Conservation (phyloP, 306 rosid species). For the Corylus heterophylla region DNA sequence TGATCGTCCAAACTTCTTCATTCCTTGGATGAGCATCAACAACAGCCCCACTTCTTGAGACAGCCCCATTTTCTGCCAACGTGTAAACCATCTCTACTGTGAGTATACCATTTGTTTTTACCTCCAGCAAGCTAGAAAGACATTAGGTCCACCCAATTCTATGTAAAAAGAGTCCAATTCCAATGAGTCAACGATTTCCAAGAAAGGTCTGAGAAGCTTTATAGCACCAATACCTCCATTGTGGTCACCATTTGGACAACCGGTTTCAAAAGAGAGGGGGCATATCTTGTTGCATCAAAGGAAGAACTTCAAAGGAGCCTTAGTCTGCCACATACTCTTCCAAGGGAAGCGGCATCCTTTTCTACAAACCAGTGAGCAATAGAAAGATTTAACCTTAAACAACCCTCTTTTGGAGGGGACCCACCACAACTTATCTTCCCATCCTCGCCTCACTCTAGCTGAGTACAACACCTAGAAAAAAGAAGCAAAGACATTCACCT, state of each 20-base stretch:
- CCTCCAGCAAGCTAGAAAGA: conserved; percentile 94
- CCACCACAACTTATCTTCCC: no score
- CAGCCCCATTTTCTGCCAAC: conserved; percentile 90
- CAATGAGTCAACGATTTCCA: conserved; percentile 60
- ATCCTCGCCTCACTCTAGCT: no score
- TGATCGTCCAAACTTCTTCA: conserved; percentile 71
- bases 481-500: no score
- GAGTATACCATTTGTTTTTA: conserved; percentile 68
- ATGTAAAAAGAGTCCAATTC: conserved; percentile 60
- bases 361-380: no score
- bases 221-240: conserved; percentile 71
- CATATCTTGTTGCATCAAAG: conserved; percentile 83
- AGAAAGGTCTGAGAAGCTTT: conserved; percentile 82
- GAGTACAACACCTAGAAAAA: no score
- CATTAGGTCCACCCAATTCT: conserved; percentile 84
- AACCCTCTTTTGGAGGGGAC: no score
- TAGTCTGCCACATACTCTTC: no score
- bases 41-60: conserved; percentile 78
- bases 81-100: conserved; percentile 94
- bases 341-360: no score
- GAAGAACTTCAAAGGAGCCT: conserved; percentile 51
- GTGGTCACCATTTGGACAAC: conserved; percentile 81
- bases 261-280: conserved; percentile 72
- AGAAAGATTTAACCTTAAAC: no score
- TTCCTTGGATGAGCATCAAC: conserved; percentile 82